Base-by-base conservation (phyloP, 108 stramenopile genomes). In the Pseudonitzschia pungens region DNA sequence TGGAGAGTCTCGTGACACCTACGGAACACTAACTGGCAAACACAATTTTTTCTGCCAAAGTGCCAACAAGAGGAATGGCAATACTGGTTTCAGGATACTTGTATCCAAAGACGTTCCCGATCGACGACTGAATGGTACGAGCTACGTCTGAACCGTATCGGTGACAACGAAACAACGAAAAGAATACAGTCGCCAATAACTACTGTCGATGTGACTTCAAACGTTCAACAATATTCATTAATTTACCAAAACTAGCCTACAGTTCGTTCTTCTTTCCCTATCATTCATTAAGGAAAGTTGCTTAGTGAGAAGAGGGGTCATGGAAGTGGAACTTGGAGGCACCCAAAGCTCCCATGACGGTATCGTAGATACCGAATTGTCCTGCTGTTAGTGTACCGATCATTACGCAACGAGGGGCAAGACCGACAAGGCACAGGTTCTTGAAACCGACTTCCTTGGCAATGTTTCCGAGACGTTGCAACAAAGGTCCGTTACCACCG, bases 301-400 rank as follows among this genome's bases (percentile, higher is more conserved):
- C 54, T 55, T 55, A 55, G n/a, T n/a, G n/a, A 20, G 16, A 4
- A 16, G 48, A 15, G 15, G 66, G 95, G 89, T 97, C 83, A 77
- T 89, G 81, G 89, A 99, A 99, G 92, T 97, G 96, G 96, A 94
- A 99, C 81, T 99, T 99, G 51, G 82, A 82, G 44, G 98, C 98
- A 54, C 98, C 98, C 75, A 96, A 86, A 11, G 92, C 86, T 66
- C 70, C 77, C 97, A 98, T 99, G 69, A 99, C 96, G 48, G 92
- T 94, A 83, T 99, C 99, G 84, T 96, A 99, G 85, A 99, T 97
- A 80, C 96, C 96, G 90, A 98, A 99, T 86, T 99, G 99, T 73
- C 97, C 97, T 57, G 97, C 99, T 33, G 97, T 98, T 57, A 99
- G 92, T 56, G 96, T 96, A 76, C 99, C 99, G 84, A 98, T 98